Evolutionary conservation across 176 grass and related monocot species (phyloP).

Genomic region (bread wheat (Triticum aestivum)): DNA sequence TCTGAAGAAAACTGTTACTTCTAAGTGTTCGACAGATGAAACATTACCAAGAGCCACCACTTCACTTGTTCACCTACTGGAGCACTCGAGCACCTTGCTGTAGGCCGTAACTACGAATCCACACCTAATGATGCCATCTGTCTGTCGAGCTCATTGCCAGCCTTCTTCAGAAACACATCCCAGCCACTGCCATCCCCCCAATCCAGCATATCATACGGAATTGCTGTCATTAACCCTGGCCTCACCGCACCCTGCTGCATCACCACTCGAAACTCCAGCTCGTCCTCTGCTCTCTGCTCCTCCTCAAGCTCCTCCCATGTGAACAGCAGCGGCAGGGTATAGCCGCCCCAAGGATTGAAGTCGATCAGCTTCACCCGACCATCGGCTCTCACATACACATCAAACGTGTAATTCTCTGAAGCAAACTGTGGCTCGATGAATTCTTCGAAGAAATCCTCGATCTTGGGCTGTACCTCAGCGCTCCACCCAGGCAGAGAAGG

Average conservation of each 20-base stretch:
- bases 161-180: conserved; percentile 90
- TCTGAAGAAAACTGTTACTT: not conserved
- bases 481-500: conserved; percentile 60
- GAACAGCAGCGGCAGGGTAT: conserved; percentile 72
- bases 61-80: not conserved
- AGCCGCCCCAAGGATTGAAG: conserved; percentile 88
- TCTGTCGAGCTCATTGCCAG: conserved; percentile 57
- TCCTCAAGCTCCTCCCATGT: conserved; percentile 77
- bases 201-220: conserved; percentile 91
- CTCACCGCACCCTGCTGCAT: conserved; percentile 72
- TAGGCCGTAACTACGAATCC: conserved; percentile 1
- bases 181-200: conserved; percentile 80
- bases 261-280: conserved; percentile 63
- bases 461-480: conserved; percentile 37
- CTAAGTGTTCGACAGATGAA: conserved; percentile 8
- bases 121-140: conserved; percentile 32
- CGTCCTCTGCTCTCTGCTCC: conserved; percentile 1
- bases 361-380: conserved; percentile 68
- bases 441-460: conserved; percentile 53
- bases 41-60: not conserved
- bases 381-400: conserved; percentile 57
- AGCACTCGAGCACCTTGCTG: conserved; percentile 9
- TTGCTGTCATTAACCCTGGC: conserved; percentile 87
- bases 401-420: conserved; percentile 68
- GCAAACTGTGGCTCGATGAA: conserved; percentile 45